Evolutionary conservation across 352 stramenopile species (phyloP).

Genomic region (Pilasporangium apinafurcum): DNA sequence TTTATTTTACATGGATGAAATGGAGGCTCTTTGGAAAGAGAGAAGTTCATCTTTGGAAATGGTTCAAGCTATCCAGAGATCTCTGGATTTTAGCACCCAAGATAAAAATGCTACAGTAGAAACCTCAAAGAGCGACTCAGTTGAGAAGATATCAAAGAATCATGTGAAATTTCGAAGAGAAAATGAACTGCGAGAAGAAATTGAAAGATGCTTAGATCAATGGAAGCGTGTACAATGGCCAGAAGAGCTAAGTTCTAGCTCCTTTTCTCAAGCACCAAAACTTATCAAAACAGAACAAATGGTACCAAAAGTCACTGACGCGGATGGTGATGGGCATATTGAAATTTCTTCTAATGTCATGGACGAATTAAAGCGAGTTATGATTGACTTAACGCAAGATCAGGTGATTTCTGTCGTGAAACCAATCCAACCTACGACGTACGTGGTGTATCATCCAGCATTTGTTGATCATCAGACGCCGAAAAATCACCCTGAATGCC

Average conservation of each 20-base stretch:
- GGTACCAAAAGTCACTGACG: background rate
- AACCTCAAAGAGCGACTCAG: constrained; percentile 1
- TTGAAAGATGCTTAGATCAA: constrained; percentile 42
- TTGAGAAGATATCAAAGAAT: constrained; percentile 7
- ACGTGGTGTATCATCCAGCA: constrained; percentile 77
- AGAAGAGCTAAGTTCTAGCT: constrained; percentile 38
- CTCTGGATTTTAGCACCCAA: constrained; percentile 17
- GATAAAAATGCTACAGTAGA: constrained; percentile 21
- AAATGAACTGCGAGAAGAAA: constrained; percentile 36
- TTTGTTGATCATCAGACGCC: constrained; percentile 84
- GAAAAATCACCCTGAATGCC: constrained; percentile 77
- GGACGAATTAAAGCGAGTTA: constrained; percentile 70
- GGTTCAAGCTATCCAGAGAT: constrained; percentile 64
- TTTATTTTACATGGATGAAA: constrained; percentile 75
- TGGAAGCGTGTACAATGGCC: constrained; percentile 72
- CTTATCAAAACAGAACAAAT: constrained; percentile 25
- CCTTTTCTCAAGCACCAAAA: constrained; percentile 21
- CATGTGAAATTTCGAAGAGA: constrained; percentile 36
- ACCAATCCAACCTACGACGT: constrained; percentile 35
- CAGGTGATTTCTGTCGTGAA: constrained; percentile 16
- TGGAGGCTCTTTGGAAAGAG: constrained; percentile 80
- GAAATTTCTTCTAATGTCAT: constrained; percentile 28
- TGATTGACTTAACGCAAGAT: constrained; percentile 73
- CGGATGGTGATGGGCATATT: constrained; percentile 11
- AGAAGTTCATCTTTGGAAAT: constrained; percentile 68